Evolutionary conservation across 176 grass and related monocot species (phyloP), one percentile per base, ranked within the genome.

Genomic region (Leersia perrieri): DNA sequence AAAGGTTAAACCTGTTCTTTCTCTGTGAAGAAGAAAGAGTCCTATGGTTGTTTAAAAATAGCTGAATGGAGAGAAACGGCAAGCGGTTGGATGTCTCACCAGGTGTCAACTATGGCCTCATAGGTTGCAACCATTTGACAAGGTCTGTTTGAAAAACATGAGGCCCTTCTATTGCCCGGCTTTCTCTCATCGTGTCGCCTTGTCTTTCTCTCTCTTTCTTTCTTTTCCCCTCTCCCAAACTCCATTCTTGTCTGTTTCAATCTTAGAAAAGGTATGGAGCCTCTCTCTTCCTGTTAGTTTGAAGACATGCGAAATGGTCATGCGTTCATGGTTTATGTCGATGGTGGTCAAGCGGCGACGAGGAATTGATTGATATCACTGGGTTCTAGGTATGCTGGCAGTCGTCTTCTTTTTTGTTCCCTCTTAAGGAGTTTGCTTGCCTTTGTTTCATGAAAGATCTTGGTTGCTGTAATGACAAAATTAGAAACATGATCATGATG

Each of bases 101-200:
- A 81, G 72, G 27, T 85, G 72, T 81, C 64, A 41, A 45, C 77
- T 81, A 8, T 30, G 41, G 16, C 66, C 44, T 30, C 12, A 41
- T 58, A 60, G 36, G 36, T 22, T 84, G 29, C 9, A 82, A 71
- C 27, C 25, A 75, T 75, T 87, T 90, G 88, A 90, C 84, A 83
- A 33, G 62, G 76, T 90, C 79, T 55, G 23, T 34, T 29, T 40
- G 25, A 5, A 30, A 30, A 75, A 87, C 84, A 78, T 87, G 88
- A 63, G 84, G 79, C 68, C 78, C 88, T 68, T 79, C 75, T 75
- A 44, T 83, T 80, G 70, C 68, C 88, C 88, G 84, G 40, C 18
- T 60, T 90, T 87, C 77, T 90, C 88, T 90, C 84, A 51, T 75
- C 75, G 40, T 10, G 66, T 22, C 38, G 33, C 87, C 18, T 30